Percentiles rank a stretch among this genome's conserved stretches.
phyloP scores from a whole-genome alignment of 2,329 filamentous ascomycete genomes.

The Penicillium sp. region DNA sequence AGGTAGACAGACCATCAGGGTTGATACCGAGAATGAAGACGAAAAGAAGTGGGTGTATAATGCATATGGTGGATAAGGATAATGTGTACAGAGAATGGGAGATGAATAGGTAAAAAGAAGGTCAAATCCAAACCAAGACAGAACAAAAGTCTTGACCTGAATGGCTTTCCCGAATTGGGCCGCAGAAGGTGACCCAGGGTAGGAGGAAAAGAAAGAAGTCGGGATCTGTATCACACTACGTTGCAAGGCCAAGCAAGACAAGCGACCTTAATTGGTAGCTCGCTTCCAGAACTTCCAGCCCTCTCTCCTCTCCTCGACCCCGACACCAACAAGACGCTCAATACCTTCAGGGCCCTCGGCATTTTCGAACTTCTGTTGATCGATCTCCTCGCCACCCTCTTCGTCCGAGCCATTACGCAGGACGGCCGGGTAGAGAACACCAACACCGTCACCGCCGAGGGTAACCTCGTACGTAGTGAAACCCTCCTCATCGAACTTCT shows the following conservation, averaged over 20 bases:
- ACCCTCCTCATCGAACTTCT: constrained; percentile 65
- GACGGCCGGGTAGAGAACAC: constrained; percentile 89
- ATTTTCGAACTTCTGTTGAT: constrained; percentile 81
- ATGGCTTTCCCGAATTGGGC: not conserved
- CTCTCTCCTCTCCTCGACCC: constrained; percentile 65
- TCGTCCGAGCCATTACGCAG: constrained; percentile 80
- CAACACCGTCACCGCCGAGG: constrained; percentile 87
- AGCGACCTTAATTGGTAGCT: constrained; percentile 7
- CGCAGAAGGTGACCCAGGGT: not conserved
- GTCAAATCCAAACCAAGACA: not conserved
- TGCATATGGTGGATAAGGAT: constrained; percentile 16
- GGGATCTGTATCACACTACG: not conserved
- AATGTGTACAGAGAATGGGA: constrained; percentile 26
- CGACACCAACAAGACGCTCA: constrained; percentile 81
- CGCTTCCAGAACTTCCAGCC: constrained; percentile 84
- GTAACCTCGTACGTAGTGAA: constrained; percentile 87
- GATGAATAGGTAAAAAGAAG: constrained; percentile 1
- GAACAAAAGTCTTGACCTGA: not conserved
- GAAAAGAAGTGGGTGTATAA: constrained; percentile 15
- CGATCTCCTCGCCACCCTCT: constrained; percentile 86
- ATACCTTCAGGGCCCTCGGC: constrained; percentile 82
- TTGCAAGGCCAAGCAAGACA: not conserved
- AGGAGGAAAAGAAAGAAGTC: not conserved
- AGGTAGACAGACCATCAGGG: not conserved
- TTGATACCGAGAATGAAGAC: not conserved